Base-by-base conservation (phyloP, 805 yeast species). In the Maudiozyma bulderi region DNA sequence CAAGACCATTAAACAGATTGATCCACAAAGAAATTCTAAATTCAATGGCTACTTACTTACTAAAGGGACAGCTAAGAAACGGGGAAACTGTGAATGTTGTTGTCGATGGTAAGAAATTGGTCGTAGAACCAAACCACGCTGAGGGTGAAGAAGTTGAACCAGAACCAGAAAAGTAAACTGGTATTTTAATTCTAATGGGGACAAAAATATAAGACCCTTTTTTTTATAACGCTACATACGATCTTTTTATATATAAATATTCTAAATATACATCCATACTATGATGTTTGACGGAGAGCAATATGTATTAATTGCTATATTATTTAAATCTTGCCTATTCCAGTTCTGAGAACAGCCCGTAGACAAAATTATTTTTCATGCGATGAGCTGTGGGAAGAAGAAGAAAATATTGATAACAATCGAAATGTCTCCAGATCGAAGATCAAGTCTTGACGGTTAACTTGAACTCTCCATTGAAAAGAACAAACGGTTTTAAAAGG, bases 1-100 rank as follows among this genome's bases (percentile, higher is more conserved):
- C 99, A 0, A 79, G 99, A 62, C 99, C 99, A 9, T 75, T 93
- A 65, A 91, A 93, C 72, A 78, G 99, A 59, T 75, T 89, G 47
- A 81, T 91, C 52, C 95, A 89, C 65, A 86, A 84, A 71, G 70
- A 76, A 53, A 64, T 93, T n/a, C 73, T 93, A 66, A 90, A 90
- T 63, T 95, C 97, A 28, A 75, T 93, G 78, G 95, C 98, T 3
- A 74, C 78, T 59, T 70, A 76, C 57, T 63, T 93, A 73, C 78
- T 93, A 53, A 81, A 81, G 61, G 97, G 97, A 3, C 85, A 85
- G 58, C 73, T 91, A 10, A 75, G 72, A 52, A 67, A 74, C 44
- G 79, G 75, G 42, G 86, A 81, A 57, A 70, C 71, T 3, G 83
- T 82, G 6, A 57, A 65, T 5, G 78, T 83, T 31, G 66, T 61